Conservation (phyloP, 495 filamentous ascomycete genomes). For the Gamarada debralockiae region DNA sequence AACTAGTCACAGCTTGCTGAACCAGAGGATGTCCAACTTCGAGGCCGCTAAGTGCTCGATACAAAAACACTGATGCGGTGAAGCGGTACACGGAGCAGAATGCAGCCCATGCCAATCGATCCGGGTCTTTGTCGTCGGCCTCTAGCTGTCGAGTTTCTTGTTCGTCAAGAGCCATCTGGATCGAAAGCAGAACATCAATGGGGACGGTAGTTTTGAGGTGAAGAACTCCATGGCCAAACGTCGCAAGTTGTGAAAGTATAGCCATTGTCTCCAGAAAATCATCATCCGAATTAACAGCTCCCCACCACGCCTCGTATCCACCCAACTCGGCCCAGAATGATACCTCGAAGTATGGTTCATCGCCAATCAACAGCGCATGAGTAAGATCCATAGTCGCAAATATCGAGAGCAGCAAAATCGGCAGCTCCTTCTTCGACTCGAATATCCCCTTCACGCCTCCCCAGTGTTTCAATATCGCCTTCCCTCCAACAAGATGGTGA, state of each 20-base stretch:
- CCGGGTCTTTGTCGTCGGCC: not conserved
- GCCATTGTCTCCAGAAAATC: conserved; percentile 23
- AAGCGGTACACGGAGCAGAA: conserved; percentile 21
- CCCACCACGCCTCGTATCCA: conserved; percentile 21
- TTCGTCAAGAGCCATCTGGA: conserved; percentile 17
- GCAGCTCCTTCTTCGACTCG: conserved; percentile 25
- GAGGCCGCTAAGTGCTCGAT: conserved; percentile 20
- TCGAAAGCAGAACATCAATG: conserved; percentile 15
- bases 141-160: conserved; percentile 8
- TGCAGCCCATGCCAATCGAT: conserved; percentile 17
- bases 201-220: conserved; percentile 13
- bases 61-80: conserved; percentile 22
- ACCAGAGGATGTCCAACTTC: conserved; percentile 21
- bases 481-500: conserved; percentile 33
- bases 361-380: conserved; percentile 24
- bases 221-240: conserved; percentile 15
- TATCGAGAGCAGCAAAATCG: conserved; percentile 33
- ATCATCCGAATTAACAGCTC: conserved; percentile 18
- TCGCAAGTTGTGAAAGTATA: conserved; percentile 17
- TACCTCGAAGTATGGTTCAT: conserved; percentile 22
- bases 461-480: conserved; percentile 35
- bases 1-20: conserved; percentile 15
- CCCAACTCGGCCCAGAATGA: conserved; percentile 20
- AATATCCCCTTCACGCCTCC: conserved; percentile 22
- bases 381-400: conserved; percentile 38